Base-by-base conservation (phyloP, 257 asterid genomes). In the Solanum commersonii region DNA sequence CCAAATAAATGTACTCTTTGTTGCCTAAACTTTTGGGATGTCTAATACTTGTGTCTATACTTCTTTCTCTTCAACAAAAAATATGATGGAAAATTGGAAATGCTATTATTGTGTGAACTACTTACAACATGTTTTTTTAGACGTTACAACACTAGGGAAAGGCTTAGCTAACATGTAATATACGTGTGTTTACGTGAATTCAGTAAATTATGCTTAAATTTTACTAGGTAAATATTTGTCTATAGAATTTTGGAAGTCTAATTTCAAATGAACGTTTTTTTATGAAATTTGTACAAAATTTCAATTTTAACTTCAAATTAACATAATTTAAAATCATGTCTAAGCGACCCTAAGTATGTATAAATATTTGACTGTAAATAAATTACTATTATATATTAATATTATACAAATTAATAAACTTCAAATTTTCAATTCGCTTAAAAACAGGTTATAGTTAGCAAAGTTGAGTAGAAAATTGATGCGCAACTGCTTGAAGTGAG, bases 101-200 rank as follows among this genome's bases (percentile, higher is more conserved):
- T 33, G 18, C 31, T 29, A 49, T 82, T 82, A 82, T 82, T 33
- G 86, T 6, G 85, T 82, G 86, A 37, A 82, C 86, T 49, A 29
- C 85, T 79, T 14, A 2, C 25, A 29, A 44, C 67, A 79, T 79
- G 85, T 4, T 79, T 79, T 79, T 79, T 15, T 16, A 44, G 3
- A 79, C 65, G 84, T 6, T 78, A 78, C 34, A 40, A 22, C 33
- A 76, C 83, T 20, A 34, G 74, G 70, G 70, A 22, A 29, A 60
- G 13, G 70, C 18, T 65, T 68, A 27, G 37, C 5, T 27, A 27
- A 2, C 37, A 68, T 27, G 22, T 68, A 68, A 68, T 27, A 68
- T 6, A 13, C 22, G 5, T 27, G 5, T 27, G 10, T 68, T 27
- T 3, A 27, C 10, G 0, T 70, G 77, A 70, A 70, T 70, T 70